A percentile compares a stretch with the other conserved stretches of the same genome.
These are phyloP conservation scores for Aeschynomene evenia DNA, from an alignment of 306 rosid genomes.

Conservation along the genomic window DNA sequence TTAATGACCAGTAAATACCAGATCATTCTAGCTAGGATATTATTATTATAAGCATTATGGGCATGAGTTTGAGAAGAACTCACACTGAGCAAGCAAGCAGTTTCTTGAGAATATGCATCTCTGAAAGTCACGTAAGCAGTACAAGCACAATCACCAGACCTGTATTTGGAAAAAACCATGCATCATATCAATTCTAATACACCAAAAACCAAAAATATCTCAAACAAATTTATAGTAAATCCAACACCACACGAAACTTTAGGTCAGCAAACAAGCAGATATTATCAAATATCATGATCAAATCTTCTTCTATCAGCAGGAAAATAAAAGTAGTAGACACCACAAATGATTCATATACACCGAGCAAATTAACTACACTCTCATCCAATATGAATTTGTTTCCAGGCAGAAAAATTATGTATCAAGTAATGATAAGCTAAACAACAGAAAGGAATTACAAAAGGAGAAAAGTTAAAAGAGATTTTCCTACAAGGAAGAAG, in stretches of 20 bases:
- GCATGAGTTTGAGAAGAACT: constrained; percentile 37
- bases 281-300: background rate
- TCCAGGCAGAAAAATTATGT: background rate
- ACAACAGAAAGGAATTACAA: background rate
- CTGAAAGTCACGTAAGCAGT: constrained; percentile 86
- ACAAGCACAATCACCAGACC: constrained; percentile 76
- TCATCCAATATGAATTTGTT: background rate
- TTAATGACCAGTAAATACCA: background rate
- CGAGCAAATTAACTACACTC: background rate
- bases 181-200: background rate
- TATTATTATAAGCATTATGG: background rate
- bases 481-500: background rate
- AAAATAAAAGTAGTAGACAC: background rate
- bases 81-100: constrained; percentile 95
- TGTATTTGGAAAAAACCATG: constrained; percentile 29
- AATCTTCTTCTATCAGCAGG: background rate
- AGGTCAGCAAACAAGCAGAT: background rate
- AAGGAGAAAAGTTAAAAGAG: background rate
- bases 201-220: constrained; percentile 16
- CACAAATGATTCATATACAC: background rate
- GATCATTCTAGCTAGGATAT: background rate
- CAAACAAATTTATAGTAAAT: background rate
- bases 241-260: background rate
- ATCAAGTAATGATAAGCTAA: background rate
- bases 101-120: constrained; percentile 82